Conservation (phyloP, 2,329 filamentous ascomycete species). For the Epichloe bromicola region DNA sequence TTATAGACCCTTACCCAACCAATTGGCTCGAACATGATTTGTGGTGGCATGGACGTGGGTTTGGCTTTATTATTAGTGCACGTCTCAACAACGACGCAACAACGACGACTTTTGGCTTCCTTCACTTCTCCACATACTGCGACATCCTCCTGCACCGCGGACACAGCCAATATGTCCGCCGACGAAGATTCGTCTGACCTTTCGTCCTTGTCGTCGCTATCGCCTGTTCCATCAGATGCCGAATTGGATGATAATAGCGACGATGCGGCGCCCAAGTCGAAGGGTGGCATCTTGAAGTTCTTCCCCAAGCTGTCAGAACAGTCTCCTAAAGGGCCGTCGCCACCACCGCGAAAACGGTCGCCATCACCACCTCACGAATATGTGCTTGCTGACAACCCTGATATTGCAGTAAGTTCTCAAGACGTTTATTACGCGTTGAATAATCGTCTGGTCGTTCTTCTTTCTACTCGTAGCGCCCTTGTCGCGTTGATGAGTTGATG, state of each 20-base stretch:
- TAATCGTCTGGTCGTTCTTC: neutral
- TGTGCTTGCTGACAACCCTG: constrained; percentile 76
- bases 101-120: constrained; percentile 15
- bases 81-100: constrained; percentile 14
- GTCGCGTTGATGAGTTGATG: constrained; percentile 15
- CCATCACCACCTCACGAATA: constrained; percentile 86
- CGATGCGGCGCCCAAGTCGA: constrained; percentile 29
- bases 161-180: constrained; percentile 35
- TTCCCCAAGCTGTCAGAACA: constrained; percentile 44
- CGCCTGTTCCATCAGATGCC: constrained; percentile 30
- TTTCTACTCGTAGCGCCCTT: neutral
- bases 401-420: constrained; percentile 70
- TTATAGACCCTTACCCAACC: constrained; percentile 18
- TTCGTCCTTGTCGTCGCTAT: constrained; percentile 41
- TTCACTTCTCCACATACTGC: constrained; percentile 16
- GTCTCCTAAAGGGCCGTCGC: constrained; percentile 44
- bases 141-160: constrained; percentile 11
- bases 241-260: constrained; percentile 35
- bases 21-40: constrained; percentile 16
- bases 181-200: constrained; percentile 52
- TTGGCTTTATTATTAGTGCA: constrained; percentile 15
- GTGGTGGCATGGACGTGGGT: constrained; percentile 16
- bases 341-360: constrained; percentile 62
- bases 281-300: constrained; percentile 53
- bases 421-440: neutral